Percentiles rank a stretch among this genome's conserved stretches.
phyloP scores from a whole-genome alignment of 2,329 filamentous ascomycete species.

The Tolypocladium capitatum region DNA sequence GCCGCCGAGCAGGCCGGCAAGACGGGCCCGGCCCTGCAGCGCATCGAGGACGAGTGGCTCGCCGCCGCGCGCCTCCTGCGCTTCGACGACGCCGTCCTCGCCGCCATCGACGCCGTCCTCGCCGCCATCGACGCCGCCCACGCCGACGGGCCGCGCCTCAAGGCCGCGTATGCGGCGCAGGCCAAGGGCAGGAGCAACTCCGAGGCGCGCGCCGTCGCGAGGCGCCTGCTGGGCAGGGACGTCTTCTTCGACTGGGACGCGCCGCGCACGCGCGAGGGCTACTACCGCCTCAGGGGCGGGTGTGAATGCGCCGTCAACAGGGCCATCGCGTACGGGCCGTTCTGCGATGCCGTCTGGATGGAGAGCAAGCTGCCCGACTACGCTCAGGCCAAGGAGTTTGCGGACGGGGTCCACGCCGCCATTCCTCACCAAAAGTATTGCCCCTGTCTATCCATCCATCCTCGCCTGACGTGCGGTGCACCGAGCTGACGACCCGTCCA shows the following conservation, averaged over 20 bases:
- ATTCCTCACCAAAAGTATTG: constrained; percentile 98
- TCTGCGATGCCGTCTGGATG: constrained; percentile 98
- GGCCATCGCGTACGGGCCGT: constrained; percentile 82
- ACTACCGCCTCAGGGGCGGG: constrained; percentile 84
- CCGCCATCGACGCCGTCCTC: constrained; percentile 59
- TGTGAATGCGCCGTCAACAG: constrained; percentile 85
- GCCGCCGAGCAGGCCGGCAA: constrained; percentile 75
- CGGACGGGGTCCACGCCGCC: constrained; percentile 80
- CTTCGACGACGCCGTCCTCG: constrained; percentile 80
- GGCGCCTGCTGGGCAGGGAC: constrained; percentile 62
- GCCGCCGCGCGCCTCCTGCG: constrained; percentile 67
- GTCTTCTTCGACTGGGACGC: constrained; percentile 92
- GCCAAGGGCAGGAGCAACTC: constrained; percentile 73
- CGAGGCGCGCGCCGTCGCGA: constrained; percentile 71
- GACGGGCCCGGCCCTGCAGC: constrained; percentile 66
- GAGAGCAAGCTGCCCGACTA: constrained; percentile 94
- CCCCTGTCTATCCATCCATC: too few relatives aligned
- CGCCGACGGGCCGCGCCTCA: constrained; percentile 55
- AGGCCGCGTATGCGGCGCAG: constrained; percentile 51
- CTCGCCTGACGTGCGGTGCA: too few relatives aligned
- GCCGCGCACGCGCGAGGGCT: constrained; percentile 87
- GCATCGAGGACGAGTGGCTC: constrained; percentile 84
- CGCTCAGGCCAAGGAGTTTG: constrained; percentile 83
- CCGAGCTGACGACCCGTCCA: constrained; percentile 1
- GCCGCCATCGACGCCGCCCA: too few relatives aligned